phyloP scores from a whole-genome alignment of 345 rosid genomes.

The Aquilaria malaccensis region DNA sequence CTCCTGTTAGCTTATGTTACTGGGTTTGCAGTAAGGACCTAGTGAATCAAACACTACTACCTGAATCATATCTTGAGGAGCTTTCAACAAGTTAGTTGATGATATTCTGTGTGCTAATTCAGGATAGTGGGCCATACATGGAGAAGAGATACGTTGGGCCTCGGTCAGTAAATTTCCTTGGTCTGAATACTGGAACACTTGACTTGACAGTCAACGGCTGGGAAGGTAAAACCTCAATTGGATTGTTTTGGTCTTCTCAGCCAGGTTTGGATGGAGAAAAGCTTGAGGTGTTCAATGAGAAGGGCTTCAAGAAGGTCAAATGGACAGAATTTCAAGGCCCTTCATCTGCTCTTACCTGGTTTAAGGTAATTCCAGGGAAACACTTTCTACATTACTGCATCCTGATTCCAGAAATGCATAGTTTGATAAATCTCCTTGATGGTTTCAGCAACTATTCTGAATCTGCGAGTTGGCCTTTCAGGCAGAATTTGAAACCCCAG shows the following conservation, averaged over 20 bases:
- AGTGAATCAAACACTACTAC: neutral
- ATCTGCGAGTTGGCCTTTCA: conserved; percentile 14
- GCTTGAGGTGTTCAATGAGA: conserved; percentile 28
- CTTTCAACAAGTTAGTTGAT: neutral
- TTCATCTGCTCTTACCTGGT: conserved; percentile 57
- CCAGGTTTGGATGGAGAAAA: conserved; percentile 57
- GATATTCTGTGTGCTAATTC: conserved; percentile 1
- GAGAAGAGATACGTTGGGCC: conserved; percentile 70
- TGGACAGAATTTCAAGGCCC: conserved; percentile 33
- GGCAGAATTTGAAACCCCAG: conserved; percentile 68
- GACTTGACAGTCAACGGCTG: conserved; percentile 52
- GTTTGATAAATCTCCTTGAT: neutral
- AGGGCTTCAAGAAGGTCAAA: conserved; percentile 35
- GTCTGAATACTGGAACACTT: conserved; percentile 60
- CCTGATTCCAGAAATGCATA: neutral
- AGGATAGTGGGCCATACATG: conserved; percentile 86
- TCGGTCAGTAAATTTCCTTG: conserved; percentile 41
- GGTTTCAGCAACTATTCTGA: neutral
- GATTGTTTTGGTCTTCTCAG: conserved; percentile 16
- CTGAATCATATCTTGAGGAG: conserved; percentile 1
- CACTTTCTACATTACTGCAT: neutral
- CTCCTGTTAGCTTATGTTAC: conserved; percentile 40
- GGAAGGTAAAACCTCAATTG: conserved; percentile 6
- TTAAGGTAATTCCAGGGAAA: conserved; percentile 38
- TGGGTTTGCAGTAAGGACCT: conserved; percentile 56